Evolutionary conservation across 1,284 basidiomycete species (phyloP).

Genomic region (Trichosporon sp.): DNA sequence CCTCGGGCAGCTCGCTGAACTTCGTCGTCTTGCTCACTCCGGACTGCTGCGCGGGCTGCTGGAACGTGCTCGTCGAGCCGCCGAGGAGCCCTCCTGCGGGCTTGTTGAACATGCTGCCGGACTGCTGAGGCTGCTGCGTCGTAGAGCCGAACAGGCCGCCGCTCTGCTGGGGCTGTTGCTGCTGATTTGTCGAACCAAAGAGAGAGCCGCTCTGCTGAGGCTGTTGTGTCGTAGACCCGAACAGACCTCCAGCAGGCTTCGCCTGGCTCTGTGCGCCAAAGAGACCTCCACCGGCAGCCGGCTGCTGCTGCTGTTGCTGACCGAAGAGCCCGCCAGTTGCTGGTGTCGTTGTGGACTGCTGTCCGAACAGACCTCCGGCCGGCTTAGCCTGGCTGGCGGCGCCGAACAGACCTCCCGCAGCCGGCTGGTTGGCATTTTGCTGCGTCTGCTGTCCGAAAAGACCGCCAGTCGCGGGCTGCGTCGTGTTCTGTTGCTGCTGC

Average conservation of each 20-base stretch:
- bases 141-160: conserved; percentile 4
- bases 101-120: not conserved
- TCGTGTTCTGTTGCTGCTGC: conserved; percentile 11
- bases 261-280: conserved; percentile 3
- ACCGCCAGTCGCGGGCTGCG: not conserved
- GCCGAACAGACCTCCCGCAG: conserved; percentile 10
- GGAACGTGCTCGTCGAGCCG: not conserved
- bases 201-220: not conserved
- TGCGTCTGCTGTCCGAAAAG: conserved; percentile 8
- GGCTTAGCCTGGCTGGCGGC: not conserved
- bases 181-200: conserved; percentile 4
- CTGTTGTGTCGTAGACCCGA: conserved; percentile 9
- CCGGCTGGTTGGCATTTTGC: not conserved
- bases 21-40: conserved; percentile 35
- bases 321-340: conserved; percentile 7
- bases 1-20: conserved; percentile 39
- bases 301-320: conserved; percentile 7
- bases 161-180: conserved; percentile 2
- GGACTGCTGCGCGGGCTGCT: not conserved
- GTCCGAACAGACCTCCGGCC: not conserved
- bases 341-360: not conserved
- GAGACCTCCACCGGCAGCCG: not conserved
- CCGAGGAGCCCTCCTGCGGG: not conserved
- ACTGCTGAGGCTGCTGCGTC: conserved; percentile 6
- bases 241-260: conserved; percentile 7